Base-by-base conservation (phyloP, 2,329 filamentous ascomycete species). In the Stagonosporopsis chrysanthemi region DNA sequence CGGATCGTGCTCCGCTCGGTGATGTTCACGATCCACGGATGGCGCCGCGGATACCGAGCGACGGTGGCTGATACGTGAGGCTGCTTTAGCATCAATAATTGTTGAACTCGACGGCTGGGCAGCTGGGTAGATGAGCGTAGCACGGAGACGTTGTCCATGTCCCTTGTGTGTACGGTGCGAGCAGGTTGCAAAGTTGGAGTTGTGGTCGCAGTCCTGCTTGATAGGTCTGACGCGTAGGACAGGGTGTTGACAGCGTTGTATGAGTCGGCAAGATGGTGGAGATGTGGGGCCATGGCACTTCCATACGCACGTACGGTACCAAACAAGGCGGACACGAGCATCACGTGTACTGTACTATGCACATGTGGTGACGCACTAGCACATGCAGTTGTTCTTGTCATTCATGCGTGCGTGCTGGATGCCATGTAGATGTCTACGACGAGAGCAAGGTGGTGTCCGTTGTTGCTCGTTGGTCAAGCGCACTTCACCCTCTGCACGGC, bases 11-110 rank as follows among this genome's bases (percentile, higher is more conserved):
- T 39, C 48, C 49, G 31, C 14, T 5, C 31, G 53, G 39, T 26
- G 53, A 56, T 51, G n/a, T 57, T 22, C 35, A 14, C 22, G 35
- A 38, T 39, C 45, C 48, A 12, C 54, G 54, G 38, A 43, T 52
- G 48, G 54, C 43, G 54, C 48, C 39, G 54, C 38, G 41, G 36
- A 35, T 51, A 45, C 24, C 26, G 28, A 26, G 35, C 6, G 39
- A 24, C 12, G 29, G 53, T 46, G 41, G 48, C 43, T 48, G 36
- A 33, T 29, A 35, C 40, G 31, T 3, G 19, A 29, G 42, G 47
- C 46, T 36, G 46, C 40, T 33, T 56, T 56, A 36, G 52, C 40
- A 50, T 29, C 8, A 14, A n/a, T 28, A 2, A 14, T n/a, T 41
- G 22, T 19, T 19, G 28, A 36, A 35, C 36, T 33, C 38, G 14